phyloP scores from a whole-genome alignment of 176 grass and related monocot genomes.

The Eragrostis curvula region DNA sequence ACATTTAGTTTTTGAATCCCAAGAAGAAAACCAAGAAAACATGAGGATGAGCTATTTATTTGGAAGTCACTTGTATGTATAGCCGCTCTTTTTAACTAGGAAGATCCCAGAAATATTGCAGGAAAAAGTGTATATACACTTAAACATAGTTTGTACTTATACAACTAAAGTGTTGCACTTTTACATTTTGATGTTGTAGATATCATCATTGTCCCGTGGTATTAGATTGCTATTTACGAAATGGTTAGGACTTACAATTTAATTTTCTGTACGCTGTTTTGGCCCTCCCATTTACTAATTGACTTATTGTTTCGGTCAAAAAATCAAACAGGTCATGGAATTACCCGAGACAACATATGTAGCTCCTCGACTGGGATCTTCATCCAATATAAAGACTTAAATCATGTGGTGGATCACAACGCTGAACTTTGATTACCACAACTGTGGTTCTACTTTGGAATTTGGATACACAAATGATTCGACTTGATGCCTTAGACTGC shows the following conservation, averaged over 20 bases:
- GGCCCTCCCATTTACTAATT: conserved; percentile 22
- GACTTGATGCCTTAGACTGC: conserved; percentile 83
- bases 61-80: not conserved
- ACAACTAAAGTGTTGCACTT: not conserved
- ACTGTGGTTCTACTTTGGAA: conserved; percentile 64
- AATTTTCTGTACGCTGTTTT: conserved; percentile 15
- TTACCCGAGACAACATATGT: conserved; percentile 81
- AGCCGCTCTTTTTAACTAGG: not conserved
- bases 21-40: not conserved
- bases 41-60: not conserved
- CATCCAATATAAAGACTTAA: conserved; percentile 78
- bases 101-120: conserved; percentile 18
- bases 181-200: conserved; percentile 17
- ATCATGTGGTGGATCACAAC: conserved; percentile 58
- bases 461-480: conserved; percentile 62
- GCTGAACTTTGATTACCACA: conserved; percentile 63
- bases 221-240: conserved; percentile 19
- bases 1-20: not conserved
- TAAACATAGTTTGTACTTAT: not conserved
- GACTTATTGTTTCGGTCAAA: conserved; percentile 37
- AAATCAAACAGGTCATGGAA: conserved; percentile 60
- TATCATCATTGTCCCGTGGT: not conserved
- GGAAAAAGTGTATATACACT: not conserved
- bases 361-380: conserved; percentile 81
- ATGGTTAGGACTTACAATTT: conserved; percentile 10